Evolutionary conservation across 169 alveolate genomes (phyloP).

Genomic region (Miamiensis avidus): DNA sequence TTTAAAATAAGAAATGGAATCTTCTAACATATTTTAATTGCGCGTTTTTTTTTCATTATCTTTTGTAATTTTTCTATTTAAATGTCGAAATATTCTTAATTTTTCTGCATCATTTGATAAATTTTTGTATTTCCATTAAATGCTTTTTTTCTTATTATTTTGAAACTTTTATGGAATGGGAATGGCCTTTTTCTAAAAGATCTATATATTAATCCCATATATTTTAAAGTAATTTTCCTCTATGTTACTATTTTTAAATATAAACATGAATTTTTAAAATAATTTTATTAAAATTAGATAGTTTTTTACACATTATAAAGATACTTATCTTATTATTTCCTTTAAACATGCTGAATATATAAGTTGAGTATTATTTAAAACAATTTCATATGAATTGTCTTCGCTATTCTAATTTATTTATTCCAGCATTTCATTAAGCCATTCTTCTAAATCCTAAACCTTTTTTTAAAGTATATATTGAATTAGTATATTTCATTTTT

Average conservation of each 20-base stretch:
- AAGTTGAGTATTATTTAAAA: too few relatives aligned
- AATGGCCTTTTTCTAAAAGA: not conserved
- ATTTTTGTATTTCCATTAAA: too few relatives aligned
- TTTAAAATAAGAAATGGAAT: not conserved
- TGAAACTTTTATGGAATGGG: not conserved
- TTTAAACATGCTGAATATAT: not conserved
- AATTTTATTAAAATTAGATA: too few relatives aligned
- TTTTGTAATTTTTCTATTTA: not conserved
- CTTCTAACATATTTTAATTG: not conserved
- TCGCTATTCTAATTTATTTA: not conserved
- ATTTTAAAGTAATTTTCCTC: not conserved
- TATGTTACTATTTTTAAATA: not conserved
- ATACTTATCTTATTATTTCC: not conserved
- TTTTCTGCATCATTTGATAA: not conserved
- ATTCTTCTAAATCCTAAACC: not conserved
- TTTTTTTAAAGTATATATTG: not conserved
- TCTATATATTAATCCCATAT: not conserved
- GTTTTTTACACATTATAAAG: not conserved
- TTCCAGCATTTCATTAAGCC: not conserved
- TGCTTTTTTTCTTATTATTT: not conserved
- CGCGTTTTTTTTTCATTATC: not conserved
- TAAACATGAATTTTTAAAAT: too few relatives aligned
- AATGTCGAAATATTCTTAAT: not conserved
- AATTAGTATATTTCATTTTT: too few relatives aligned
- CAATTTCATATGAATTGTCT: not conserved